Evolutionary conservation across 2,329 filamentous ascomycete species (phyloP), one percentile per base, ranked within the genome.

Genomic region (Aspergillus fischeri): DNA sequence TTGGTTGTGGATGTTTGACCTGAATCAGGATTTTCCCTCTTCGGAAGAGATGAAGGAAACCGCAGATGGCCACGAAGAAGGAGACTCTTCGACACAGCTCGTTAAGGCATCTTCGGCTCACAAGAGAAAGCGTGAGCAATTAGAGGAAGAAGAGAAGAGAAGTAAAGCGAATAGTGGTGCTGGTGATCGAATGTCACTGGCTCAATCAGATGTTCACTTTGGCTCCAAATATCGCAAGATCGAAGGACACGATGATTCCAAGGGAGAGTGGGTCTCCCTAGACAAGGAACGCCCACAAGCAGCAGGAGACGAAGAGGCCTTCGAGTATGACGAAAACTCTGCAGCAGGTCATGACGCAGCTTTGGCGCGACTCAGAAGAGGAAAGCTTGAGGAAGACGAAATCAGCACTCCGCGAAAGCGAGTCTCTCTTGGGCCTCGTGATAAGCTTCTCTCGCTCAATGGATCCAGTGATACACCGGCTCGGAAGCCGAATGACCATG

Each of bases 1-100:
- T 1, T 97, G 92, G 82, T 75, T 99, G 25, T 92, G 90, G 77
- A 97, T 97, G 92, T 85, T 99, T 59, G 92, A 97, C 71, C 78
- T 96, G 29, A 83, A 84, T 21, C 83, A 83, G 66, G 88, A 96
- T 71, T 81, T 94, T 51, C 71, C 76, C 0, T 70, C 74, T 9
- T 66, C 73, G 3, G 73, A 72, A 25, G 69, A 69, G 29, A 59
- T 63, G 6, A 60, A 58, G 44, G 64, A 63, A 10, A 63, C 54
- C 20, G 61, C 65, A 6, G 59, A 68, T 49, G 55, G 60, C 35
- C 60, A 65, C 35, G 64, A 70, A 47, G 63, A 70, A 42, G 60
- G 59, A 29, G 63, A 68, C 49, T 57, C 57, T 27, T 60, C 63
- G 9, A 57, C 50, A 28, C 61, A 69, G 49, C 54, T 66, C 32